A percentile compares a stretch with the other conserved stretches of the same genome.
These are phyloP conservation scores for Mucor plumbeus DNA, from an alignment of 371 early-diverging fungal genomes.

Conservation along the genomic window DNA sequence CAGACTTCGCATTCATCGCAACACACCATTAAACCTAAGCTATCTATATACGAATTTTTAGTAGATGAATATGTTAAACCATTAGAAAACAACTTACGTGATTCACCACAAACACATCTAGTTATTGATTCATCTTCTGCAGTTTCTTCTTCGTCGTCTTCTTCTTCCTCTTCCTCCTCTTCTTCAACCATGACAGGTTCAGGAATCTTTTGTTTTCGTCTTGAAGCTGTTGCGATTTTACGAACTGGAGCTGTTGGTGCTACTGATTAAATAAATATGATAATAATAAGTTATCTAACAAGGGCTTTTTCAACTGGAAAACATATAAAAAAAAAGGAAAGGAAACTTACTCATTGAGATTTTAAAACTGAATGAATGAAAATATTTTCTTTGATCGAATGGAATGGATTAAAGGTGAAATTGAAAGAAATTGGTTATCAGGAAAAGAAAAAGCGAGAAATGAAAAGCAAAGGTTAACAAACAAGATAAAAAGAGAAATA, in stretches of 20 bases:
- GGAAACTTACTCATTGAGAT: not conserved
- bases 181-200: conserved; percentile 27
- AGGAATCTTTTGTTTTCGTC: conserved; percentile 27
- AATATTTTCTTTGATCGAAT: not conserved
- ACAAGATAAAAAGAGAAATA: conserved; percentile 1
- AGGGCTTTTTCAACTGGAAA: not conserved
- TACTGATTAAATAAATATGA: not conserved
- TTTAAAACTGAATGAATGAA: not conserved
- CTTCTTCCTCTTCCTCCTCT: conserved; percentile 22
- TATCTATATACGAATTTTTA: conserved; percentile 26
- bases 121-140: conserved; percentile 72
- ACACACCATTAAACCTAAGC: conserved; percentile 83
- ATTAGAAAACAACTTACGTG: conserved; percentile 50
- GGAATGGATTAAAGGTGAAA: not conserved
- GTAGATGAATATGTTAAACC: not conserved
- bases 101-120: conserved; percentile 77
- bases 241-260: conserved; percentile 11
- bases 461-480: not conserved
- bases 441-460: not conserved
- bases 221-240: conserved; percentile 10
- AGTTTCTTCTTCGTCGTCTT: conserved; percentile 12
- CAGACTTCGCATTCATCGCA: conserved; percentile 88
- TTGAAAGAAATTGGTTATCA: not conserved
- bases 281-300: not conserved
- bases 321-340: not conserved